Conservation (phyloP, 2,329 filamentous ascomycete genomes). For the Botrytis hyacinthi region DNA sequence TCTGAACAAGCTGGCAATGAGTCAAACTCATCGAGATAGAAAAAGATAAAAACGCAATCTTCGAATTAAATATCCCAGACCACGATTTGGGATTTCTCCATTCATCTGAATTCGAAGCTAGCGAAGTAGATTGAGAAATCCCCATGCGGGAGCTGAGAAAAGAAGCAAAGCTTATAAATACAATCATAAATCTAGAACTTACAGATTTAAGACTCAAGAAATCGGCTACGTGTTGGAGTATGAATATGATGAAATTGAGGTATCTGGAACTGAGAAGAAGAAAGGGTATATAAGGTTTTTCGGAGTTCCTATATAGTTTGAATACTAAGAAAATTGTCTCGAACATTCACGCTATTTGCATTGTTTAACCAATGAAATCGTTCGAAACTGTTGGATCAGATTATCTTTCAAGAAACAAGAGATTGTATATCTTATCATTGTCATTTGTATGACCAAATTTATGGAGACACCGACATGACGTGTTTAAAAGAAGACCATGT, state of each 20-base stretch:
- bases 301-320: too few species aligned
- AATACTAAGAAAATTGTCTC: not conserved
- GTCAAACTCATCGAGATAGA: not conserved
- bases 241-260: not conserved
- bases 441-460: too few species aligned
- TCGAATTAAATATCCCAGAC: not conserved
- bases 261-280: not conserved
- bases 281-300: not conserved
- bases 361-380: too few species aligned
- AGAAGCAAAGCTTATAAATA: not conserved
- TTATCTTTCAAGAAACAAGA: not conserved
- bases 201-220: too few species aligned
- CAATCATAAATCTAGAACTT: not conserved
- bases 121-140: not conserved
- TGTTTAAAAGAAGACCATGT: not conserved
- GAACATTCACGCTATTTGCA: too few species aligned
- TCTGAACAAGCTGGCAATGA: not conserved
- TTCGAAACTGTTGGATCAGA: too few species aligned
- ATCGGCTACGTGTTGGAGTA: rapidly evolving
- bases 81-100: not conserved
- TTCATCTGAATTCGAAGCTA: not conserved
- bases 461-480: too few species aligned
- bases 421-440: not conserved
- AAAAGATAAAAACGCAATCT: not conserved
- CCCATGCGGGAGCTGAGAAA: not conserved